Percentiles rank a stretch among this genome's conserved stretches.
Conservation (phyloP, 768 basidiomycete genomes). For the Clitopilus passeckerianus region DNA sequence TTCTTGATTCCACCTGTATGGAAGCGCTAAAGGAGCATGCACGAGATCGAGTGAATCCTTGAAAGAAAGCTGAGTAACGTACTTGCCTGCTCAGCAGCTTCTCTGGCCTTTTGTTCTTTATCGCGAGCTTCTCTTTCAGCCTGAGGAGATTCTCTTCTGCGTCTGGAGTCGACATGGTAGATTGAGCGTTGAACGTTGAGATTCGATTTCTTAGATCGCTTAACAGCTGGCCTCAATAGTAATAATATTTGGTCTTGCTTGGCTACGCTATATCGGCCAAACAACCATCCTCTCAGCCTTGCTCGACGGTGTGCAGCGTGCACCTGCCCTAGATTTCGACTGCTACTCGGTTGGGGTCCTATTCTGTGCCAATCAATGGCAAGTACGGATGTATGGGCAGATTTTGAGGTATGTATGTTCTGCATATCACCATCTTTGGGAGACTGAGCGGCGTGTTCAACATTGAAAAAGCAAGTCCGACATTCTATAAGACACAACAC, state of each 20-base stretch:
- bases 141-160: constrained; percentile 68
- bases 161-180: constrained; percentile 17
- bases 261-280: constrained; percentile 6
- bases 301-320: not conserved
- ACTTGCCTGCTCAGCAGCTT: constrained; percentile 84
- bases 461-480: constrained; percentile 50
- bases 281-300: constrained; percentile 1
- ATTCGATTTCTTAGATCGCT: not conserved
- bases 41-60: constrained; percentile 15
- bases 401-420: constrained; percentile 60
- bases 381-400: constrained; percentile 55
- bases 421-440: constrained; percentile 9
- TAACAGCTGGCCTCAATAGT: not conserved
- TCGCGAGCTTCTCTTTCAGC: constrained; percentile 77
- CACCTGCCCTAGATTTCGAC: constrained; percentile 4
- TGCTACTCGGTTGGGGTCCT: constrained; percentile 1
- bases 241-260: not conserved
- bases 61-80: constrained; percentile 20
- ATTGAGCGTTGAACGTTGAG: not conserved
- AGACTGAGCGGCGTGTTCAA: constrained; percentile 8
- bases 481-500: constrained; percentile 73
- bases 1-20: constrained; percentile 90
- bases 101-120: constrained; percentile 59
- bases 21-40: constrained; percentile 52
- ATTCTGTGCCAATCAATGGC: constrained; percentile 43